A percentile compares a stretch with the other conserved stretches of the same genome.
These are phyloP conservation scores for Epichloe bromicola DNA, from an alignment of 2,329 filamentous ascomycete species.

Conservation along the genomic window DNA sequence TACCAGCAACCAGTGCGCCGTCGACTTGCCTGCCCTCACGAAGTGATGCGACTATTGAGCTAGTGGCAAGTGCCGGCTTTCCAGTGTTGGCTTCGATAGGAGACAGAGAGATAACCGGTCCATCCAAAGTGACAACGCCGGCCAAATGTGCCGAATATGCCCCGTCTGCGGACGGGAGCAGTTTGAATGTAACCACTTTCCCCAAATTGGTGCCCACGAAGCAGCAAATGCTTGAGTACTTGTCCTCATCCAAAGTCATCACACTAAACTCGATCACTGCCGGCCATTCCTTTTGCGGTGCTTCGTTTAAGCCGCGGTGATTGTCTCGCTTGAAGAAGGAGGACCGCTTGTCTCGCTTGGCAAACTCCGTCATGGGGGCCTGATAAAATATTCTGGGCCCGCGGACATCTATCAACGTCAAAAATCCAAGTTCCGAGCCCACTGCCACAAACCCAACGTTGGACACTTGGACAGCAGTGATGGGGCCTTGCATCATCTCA, in stretches of 20 bases:
- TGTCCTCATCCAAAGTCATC: slow-evolving; percentile 84
- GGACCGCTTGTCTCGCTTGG: slow-evolving; percentile 61
- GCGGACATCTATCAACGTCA: slow-evolving; percentile 77
- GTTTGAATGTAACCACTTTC: slow-evolving; percentile 77
- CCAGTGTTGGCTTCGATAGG: slow-evolving; percentile 74
- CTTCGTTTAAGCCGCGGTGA: slow-evolving; percentile 19
- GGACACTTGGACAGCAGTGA: slow-evolving; percentile 71
- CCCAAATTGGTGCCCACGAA: slow-evolving; percentile 83
- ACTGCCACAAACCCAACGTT: slow-evolving; percentile 85
- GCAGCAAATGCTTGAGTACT: slow-evolving; percentile 86
- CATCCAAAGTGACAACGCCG: slow-evolving; percentile 55
- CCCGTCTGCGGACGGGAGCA: slow-evolving; percentile 61
- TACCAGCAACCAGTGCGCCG: slow-evolving; percentile 66
- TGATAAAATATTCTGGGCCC: slow-evolving; percentile 76
- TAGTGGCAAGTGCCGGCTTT: slow-evolving; percentile 61
- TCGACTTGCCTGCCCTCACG: slow-evolving; percentile 63
- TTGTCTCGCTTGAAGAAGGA: slow-evolving; percentile 47
- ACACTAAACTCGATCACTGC: slow-evolving; percentile 82
- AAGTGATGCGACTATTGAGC: slow-evolving; percentile 60
- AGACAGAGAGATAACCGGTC: slow-evolving; percentile 58
- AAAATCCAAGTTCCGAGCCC: slow-evolving; percentile 69
- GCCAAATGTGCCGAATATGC: slow-evolving; percentile 57
- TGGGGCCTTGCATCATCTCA: slow-evolving; percentile 68
- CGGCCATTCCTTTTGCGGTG: slow-evolving; percentile 53
- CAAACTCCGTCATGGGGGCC: slow-evolving; percentile 57